Evolutionary conservation across 805 yeast species (phyloP).

Genomic region (Lachancea lanzarotensis): DNA sequence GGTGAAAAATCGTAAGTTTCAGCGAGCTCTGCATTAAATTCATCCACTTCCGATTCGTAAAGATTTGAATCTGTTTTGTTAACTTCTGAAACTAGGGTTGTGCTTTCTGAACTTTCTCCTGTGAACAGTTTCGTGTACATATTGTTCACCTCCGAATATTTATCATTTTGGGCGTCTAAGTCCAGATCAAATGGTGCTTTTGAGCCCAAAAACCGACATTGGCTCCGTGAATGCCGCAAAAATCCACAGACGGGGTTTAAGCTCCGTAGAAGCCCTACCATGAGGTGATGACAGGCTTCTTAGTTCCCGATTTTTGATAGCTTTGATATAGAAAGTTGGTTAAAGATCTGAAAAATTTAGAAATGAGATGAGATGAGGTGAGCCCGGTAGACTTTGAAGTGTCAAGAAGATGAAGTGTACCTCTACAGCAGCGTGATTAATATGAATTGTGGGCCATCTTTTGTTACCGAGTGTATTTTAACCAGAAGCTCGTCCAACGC

Average conservation of each 20-base stretch:
- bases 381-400: background rate
- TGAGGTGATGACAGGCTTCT: background rate
- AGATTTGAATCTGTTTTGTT: background rate
- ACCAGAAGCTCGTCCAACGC: conserved; percentile 26
- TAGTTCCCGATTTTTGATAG: background rate
- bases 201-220: background rate
- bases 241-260: background rate
- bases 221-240: background rate
- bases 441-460: conserved; percentile 26
- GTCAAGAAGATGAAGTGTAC: background rate
- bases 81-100: background rate
- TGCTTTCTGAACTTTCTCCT: background rate
- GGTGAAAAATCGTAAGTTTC: conserved; percentile 24
- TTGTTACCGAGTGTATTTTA: conserved; percentile 26
- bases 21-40: conserved; percentile 31
- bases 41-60: conserved; percentile 27
- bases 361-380: background rate
- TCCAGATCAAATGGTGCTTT: conserved; percentile 8
- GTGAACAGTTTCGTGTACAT: conserved; percentile 35
- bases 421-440: too few relatives aligned
- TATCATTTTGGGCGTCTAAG: conserved; percentile 16
- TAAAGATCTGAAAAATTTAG: background rate
- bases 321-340: background rate
- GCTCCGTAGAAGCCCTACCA: background rate
- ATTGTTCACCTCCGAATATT: conserved; percentile 30